A percentile compares a stretch with the other conserved stretches of the same genome.
phyloP scores from a whole-genome alignment of 768 basidiomycete species.

The Hypholoma fasciculare region DNA sequence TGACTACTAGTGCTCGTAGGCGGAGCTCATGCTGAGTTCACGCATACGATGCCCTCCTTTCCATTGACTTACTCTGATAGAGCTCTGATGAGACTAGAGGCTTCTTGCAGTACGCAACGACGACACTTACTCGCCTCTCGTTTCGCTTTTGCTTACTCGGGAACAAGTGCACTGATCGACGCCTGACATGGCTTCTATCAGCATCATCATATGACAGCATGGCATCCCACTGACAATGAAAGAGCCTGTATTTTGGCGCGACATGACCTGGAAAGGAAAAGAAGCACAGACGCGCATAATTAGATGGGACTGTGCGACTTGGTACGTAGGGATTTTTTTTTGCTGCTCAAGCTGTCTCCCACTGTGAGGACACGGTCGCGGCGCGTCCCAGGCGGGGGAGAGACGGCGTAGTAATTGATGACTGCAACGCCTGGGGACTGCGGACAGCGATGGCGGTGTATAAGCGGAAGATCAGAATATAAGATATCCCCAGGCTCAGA shows the following conservation, averaged over 20 bases:
- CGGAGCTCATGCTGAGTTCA: too few relatives aligned
- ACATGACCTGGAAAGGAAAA: not conserved
- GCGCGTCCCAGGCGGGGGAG: not conserved
- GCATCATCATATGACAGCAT: not conserved
- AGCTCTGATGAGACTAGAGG: too few relatives aligned
- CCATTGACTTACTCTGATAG: too few relatives aligned
- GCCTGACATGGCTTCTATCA: not conserved
- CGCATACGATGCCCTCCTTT: too few relatives aligned
- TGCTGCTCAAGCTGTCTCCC: not conserved
- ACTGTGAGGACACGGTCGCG: not conserved
- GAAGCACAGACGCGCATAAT: not conserved
- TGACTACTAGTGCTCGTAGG: too few relatives aligned
- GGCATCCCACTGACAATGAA: not conserved
- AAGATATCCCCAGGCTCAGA: not conserved
- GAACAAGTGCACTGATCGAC: not conserved
- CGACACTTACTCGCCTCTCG: not conserved
- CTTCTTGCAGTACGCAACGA: not conserved
- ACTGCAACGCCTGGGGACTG: not conserved
- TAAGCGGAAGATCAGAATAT: not conserved
- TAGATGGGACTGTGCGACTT: not conserved
- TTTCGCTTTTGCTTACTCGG: not conserved
- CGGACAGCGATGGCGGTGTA: conserved; percentile 1
- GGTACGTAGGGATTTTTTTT: not conserved
- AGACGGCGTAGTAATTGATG: not conserved
- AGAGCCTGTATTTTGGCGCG: too few relatives aligned